A percentile compares a stretch with the other conserved stretches of the same genome.
Evolutionary conservation across 225 moss, liverwort and hornwort genomes (phyloP).

Genomic region (Marchantia polymorpha): DNA sequence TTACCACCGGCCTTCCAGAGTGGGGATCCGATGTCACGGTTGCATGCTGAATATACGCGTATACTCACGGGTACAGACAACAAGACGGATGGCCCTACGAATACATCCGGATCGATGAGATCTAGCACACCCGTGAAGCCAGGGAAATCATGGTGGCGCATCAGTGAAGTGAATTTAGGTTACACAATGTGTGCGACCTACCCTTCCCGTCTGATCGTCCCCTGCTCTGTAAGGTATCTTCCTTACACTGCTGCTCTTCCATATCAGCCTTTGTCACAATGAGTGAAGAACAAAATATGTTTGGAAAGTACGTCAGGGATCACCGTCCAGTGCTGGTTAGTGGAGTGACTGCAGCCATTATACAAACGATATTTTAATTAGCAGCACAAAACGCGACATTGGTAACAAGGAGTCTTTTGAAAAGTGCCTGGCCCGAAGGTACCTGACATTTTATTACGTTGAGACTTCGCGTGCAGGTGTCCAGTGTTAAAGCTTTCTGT

Average conservation of each 20-base stretch:
- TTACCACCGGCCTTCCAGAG: slow-evolving; percentile 39
- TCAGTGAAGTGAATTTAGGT: slow-evolving; percentile 73
- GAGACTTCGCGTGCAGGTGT: too few species aligned
- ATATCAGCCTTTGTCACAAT: neutral
- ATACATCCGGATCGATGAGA: slow-evolving; percentile 23
- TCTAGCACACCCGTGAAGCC: slow-evolving; percentile 31
- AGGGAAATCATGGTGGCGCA: slow-evolving; percentile 58
- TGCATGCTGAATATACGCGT: slow-evolving; percentile 75
- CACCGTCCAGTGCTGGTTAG: too few species aligned
- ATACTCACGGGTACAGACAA: slow-evolving; percentile 47
- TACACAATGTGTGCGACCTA: slow-evolving; percentile 80
- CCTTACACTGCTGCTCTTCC: slow-evolving; percentile 5
- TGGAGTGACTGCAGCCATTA: too few species aligned
- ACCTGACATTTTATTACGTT: too few species aligned
- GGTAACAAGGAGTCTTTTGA: too few species aligned
- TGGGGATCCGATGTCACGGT: slow-evolving; percentile 59
- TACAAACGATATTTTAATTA: too few species aligned
- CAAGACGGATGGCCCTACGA: slow-evolving; percentile 16
- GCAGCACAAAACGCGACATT: too few species aligned
- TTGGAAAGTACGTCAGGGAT: too few species aligned
- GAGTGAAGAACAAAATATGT: neutral
- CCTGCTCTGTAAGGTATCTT: slow-evolving; percentile 77
- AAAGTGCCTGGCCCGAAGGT: too few species aligned
- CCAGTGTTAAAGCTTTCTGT: too few species aligned
- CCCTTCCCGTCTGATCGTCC: slow-evolving; percentile 89